phyloP scores from a whole-genome alignment of 768 basidiomycete species.

The Scleroderma citrinum region DNA sequence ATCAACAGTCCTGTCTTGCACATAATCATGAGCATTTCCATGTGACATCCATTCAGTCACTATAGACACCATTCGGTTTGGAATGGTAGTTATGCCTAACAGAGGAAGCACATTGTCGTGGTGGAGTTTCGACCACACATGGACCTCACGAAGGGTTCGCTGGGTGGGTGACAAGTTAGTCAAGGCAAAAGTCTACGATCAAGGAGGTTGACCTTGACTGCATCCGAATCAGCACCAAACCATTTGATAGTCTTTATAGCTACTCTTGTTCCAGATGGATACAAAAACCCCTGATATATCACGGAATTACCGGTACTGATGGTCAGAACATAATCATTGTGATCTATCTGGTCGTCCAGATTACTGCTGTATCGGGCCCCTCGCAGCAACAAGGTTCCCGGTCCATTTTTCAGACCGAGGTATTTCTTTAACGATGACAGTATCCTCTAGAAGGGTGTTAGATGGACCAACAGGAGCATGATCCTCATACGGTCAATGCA shows the following conservation, averaged over 20 bases:
- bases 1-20: background rate
- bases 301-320: background rate
- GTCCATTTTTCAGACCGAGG: too few species aligned
- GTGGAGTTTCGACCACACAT: slow-evolving; percentile 12
- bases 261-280: background rate
- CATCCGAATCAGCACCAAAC: background rate
- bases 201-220: background rate
- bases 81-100: slow-evolving; percentile 8
- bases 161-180: background rate
- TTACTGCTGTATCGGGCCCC: slow-evolving; percentile 44
- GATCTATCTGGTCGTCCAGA: background rate
- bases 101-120: slow-evolving; percentile 18
- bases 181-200: background rate
- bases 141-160: slow-evolving; percentile 14
- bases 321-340: background rate
- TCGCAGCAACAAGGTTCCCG: slow-evolving; percentile 21
- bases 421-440: too few species aligned
- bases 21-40: background rate
- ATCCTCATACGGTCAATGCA: too few species aligned
- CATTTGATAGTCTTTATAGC: background rate
- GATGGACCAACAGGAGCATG: too few species aligned
- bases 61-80: slow-evolving; percentile 13
- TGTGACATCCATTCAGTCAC: background rate
- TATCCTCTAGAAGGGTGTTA: too few species aligned
- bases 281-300: background rate